These are phyloP conservation scores for Phytopythium oedochilum DNA, from an alignment of 352 stramenopile species.

Conservation along the genomic window DNA sequence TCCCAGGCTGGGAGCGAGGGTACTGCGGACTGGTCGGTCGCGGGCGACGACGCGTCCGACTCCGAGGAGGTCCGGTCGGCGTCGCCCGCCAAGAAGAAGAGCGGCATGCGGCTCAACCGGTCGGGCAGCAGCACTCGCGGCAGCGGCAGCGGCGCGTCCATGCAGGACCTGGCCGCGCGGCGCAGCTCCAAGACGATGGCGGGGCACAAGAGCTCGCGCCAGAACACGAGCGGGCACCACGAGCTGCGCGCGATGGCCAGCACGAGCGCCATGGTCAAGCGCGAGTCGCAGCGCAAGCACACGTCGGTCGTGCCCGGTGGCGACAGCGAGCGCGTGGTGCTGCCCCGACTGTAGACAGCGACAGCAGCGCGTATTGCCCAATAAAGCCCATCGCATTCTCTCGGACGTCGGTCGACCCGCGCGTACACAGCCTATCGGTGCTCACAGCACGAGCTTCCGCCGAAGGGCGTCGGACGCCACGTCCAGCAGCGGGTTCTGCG, in stretches of 20 bases:
- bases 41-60: constrained; percentile 19
- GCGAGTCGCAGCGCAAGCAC: constrained; percentile 40
- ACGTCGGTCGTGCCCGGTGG: constrained; percentile 19
- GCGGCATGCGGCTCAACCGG: constrained; percentile 21
- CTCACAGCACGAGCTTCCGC: constrained; percentile 30
- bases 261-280: constrained; percentile 16
- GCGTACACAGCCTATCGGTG: too few relatives aligned
- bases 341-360: constrained; percentile 37
- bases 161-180: constrained; percentile 26
- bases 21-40: neutral
- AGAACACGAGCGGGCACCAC: constrained; percentile 10
- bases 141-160: constrained; percentile 13
- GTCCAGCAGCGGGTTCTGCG: constrained; percentile 36
- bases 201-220: constrained; percentile 19
- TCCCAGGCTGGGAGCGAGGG: constrained; percentile 3
- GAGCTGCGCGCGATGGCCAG: constrained; percentile 6
- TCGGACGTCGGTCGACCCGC: too few relatives aligned
- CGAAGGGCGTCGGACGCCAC: constrained; percentile 21
- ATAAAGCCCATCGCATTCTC: neutral
- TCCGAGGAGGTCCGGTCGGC: constrained; percentile 36
- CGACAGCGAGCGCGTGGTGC: constrained; percentile 32
- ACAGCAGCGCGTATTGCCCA: neutral
- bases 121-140: constrained; percentile 35
- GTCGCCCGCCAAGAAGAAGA: constrained; percentile 58
- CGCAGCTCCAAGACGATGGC: constrained; percentile 37